Evolutionary conservation across 129 eudicot genomes (phyloP).

Genomic region (Heracleum sosnowskyi): DNA sequence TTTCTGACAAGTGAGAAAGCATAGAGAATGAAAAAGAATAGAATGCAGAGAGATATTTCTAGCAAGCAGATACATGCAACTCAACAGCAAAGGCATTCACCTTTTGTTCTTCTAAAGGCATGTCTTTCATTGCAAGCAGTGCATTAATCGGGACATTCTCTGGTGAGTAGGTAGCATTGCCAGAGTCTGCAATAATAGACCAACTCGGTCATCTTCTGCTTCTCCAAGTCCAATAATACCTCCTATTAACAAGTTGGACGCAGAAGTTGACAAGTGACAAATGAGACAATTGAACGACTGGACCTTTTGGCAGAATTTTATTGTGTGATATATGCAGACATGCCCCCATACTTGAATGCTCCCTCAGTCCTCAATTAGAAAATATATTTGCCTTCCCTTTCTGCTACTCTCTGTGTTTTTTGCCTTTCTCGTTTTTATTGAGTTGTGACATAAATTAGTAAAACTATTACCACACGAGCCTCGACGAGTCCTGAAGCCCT

Average conservation of each 20-base stretch:
- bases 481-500: too few species aligned
- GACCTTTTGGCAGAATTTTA: too few species aligned
- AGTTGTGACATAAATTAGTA: too few species aligned
- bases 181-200: constrained; percentile 74
- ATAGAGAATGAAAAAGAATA: neutral
- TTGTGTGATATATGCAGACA: too few species aligned
- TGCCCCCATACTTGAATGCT: too few species aligned
- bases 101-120: constrained; percentile 94
- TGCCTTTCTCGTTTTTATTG: too few species aligned
- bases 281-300: too few species aligned
- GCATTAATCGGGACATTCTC: constrained; percentile 98
- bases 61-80: neutral
- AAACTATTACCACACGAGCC: too few species aligned
- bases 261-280: too few species aligned
- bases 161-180: constrained; percentile 92
- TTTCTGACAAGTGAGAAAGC: neutral
- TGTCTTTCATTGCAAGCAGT: constrained; percentile 91
- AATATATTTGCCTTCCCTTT: too few species aligned
- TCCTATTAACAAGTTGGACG: constrained; percentile 62
- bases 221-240: constrained; percentile 98
- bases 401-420: too few species aligned
- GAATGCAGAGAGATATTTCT: neutral
- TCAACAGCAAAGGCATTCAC: constrained; percentile 19
- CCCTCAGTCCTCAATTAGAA: too few species aligned
- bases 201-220: constrained; percentile 89